phyloP scores from a whole-genome alignment of 768 basidiomycete species.

The Amylocystis lapponica region DNA sequence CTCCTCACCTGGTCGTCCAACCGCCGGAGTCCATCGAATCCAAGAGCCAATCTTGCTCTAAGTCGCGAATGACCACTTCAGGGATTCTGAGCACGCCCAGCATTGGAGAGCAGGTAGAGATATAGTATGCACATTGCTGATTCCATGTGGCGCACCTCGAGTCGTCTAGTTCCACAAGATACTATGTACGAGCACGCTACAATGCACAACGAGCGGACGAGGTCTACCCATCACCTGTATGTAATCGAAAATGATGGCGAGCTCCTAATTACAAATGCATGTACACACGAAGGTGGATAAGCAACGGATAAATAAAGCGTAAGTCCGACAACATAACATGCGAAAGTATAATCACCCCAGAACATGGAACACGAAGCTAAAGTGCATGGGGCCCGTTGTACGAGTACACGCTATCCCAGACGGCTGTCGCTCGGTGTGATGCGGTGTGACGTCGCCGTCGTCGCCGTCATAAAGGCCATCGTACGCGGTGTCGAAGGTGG shows the following conservation, averaged over 20 bases:
- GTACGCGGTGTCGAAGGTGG: slow-evolving; percentile 11
- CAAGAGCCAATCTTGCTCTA: too few species aligned
- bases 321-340: slow-evolving; percentile 1
- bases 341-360: background rate
- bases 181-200: background rate
- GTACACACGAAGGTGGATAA: slow-evolving; percentile 1
- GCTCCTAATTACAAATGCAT: background rate
- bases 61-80: too few species aligned
- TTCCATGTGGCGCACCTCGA: too few species aligned
- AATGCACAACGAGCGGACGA: slow-evolving; percentile 3
- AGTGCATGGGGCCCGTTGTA: slow-evolving; percentile 1
- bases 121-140: too few species aligned
- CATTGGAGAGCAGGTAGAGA: too few species aligned
- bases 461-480: slow-evolving; percentile 4
- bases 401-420: background rate
- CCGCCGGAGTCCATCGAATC: too few species aligned
- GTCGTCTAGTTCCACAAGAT: too few species aligned
- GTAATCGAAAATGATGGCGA: background rate
- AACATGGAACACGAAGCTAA: background rate
- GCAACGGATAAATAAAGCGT: slow-evolving; percentile 9
- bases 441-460: slow-evolving; percentile 4
- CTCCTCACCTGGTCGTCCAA: too few species aligned
- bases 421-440: slow-evolving; percentile 3
- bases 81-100: too few species aligned
- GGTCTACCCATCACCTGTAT: background rate